These are phyloP conservation scores for Arachis stenosperma DNA, from an alignment of 306 rosid genomes.

Conservation along the genomic window DNA sequence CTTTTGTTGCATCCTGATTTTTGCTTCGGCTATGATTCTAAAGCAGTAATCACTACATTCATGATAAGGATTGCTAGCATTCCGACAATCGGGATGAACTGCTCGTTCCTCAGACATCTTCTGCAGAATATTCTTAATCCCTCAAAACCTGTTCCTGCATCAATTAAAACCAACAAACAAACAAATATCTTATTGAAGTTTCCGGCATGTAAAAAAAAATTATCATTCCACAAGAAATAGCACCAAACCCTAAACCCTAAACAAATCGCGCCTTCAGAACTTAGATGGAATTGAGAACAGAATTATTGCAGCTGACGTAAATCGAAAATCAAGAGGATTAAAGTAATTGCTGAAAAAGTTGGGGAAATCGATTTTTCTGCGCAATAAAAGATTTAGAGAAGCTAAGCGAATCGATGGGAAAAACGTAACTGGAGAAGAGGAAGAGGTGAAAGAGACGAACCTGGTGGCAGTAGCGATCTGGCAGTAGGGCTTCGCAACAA, in stretches of 20 bases:
- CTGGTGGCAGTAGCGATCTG: not conserved
- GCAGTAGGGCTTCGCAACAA: not conserved
- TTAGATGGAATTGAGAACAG: constrained; percentile 16
- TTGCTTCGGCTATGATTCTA: constrained; percentile 70
- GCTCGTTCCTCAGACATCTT: constrained; percentile 75
- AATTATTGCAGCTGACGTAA: not conserved
- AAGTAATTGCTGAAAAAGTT: too few species aligned
- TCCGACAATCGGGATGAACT: constrained; percentile 91
- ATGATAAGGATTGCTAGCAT: constrained; percentile 81
- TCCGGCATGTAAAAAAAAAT: not conserved
- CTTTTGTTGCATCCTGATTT: constrained; percentile 49
- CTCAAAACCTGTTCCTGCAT: constrained; percentile 23
- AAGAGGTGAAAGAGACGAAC: not conserved
- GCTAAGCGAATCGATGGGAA: not conserved
- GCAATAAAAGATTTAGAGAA: not conserved
- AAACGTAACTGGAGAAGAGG: not conserved
- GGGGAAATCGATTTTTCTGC: too few species aligned
- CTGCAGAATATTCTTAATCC: not conserved
- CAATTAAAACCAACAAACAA: not conserved
- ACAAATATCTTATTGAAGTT: not conserved
- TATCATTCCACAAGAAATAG: not conserved
- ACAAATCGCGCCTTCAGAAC: not conserved
- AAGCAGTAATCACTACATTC: constrained; percentile 92
- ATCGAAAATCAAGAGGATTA: not conserved
- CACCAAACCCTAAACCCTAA: constrained; percentile 36